Evolutionary conservation across 768 basidiomycete species (phyloP).

Genomic region (Leccinellum rugosiceps): DNA sequence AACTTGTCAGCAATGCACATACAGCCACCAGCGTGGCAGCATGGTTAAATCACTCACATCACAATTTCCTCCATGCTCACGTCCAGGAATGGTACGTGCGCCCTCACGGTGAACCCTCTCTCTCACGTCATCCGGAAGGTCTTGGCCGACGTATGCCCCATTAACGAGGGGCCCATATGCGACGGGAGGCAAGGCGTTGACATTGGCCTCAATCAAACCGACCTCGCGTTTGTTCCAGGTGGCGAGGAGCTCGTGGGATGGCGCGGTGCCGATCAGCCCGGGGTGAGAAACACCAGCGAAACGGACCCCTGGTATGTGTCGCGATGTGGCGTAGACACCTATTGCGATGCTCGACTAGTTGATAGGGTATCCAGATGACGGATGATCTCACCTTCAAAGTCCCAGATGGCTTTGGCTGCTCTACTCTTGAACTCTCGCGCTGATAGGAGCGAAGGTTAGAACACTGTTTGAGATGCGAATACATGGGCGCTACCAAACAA

Average conservation of each 20-base stretch:
- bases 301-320: slow-evolving; percentile 76
- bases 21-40: not conserved
- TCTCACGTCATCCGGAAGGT: slow-evolving; percentile 42
- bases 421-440: slow-evolving; percentile 66
- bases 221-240: slow-evolving; percentile 76
- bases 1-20: not conserved
- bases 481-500: slow-evolving; percentile 49
- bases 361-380: not conserved
- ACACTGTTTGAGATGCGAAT: not conserved
- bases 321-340: slow-evolving; percentile 70
- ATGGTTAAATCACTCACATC: slow-evolving; percentile 42
- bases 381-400: slow-evolving; percentile 53
- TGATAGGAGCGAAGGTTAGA: slow-evolving; percentile 17
- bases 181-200: slow-evolving; percentile 55
- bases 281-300: slow-evolving; percentile 79
- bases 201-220: slow-evolving; percentile 54
- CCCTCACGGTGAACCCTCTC: slow-evolving; percentile 62
- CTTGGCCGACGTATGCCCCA: slow-evolving; percentile 71
- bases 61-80: slow-evolving; percentile 81
- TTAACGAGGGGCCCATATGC: slow-evolving; percentile 58
- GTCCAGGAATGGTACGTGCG: slow-evolving; percentile 68
- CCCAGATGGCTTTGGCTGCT: slow-evolving; percentile 81
- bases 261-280: slow-evolving; percentile 73
- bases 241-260: slow-evolving; percentile 66
- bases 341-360: not conserved